phyloP scores from a whole-genome alignment of 306 rosid genomes.

The Begonia loranthoides region DNA sequence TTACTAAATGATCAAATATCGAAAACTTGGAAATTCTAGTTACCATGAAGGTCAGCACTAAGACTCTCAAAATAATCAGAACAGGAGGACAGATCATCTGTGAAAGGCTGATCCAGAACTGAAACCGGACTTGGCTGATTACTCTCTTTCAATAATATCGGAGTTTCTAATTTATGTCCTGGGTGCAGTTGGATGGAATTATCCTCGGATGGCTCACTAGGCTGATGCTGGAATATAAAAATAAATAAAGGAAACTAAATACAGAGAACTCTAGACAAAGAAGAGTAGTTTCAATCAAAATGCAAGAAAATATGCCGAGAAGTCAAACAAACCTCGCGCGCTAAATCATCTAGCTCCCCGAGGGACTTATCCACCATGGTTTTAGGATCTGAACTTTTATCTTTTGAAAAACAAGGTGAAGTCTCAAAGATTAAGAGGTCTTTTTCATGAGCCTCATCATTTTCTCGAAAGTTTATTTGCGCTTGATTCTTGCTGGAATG shows the following conservation, averaged over 20 bases:
- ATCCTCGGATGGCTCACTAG: slow-evolving; percentile 24
- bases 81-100: slow-evolving; percentile 66
- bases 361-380: slow-evolving; percentile 11
- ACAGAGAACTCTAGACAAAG: no score
- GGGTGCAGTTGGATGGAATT: slow-evolving; percentile 27
- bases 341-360: slow-evolving; percentile 22
- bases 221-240: slow-evolving; percentile 40
- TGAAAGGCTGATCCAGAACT: slow-evolving; percentile 69
- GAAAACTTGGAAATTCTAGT: background rate
- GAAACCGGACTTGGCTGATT: slow-evolving; percentile 98
- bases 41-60: slow-evolving; percentile 86
- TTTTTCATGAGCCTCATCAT: slow-evolving; percentile 18
- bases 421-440: slow-evolving; percentile 19
- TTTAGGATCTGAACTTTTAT: slow-evolving; percentile 20
- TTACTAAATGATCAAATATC: no score
- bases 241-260: slow-evolving; percentile 7
- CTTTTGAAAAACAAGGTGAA: slow-evolving; percentile 14
- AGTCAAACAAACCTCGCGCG: slow-evolving; percentile 36
- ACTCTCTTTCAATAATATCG: slow-evolving; percentile 52
- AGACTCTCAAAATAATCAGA: slow-evolving; percentile 92
- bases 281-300: background rate
- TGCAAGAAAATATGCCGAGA: slow-evolving; percentile 6
- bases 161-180: slow-evolving; percentile 36
- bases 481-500: slow-evolving; percentile 24
- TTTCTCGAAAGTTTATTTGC: slow-evolving; percentile 18